Percentiles rank a stretch among this genome's conserved stretches.
Evolutionary conservation across 2,329 filamentous ascomycete genomes (phyloP).

Genomic region (Teratosphaeria nubilosa): DNA sequence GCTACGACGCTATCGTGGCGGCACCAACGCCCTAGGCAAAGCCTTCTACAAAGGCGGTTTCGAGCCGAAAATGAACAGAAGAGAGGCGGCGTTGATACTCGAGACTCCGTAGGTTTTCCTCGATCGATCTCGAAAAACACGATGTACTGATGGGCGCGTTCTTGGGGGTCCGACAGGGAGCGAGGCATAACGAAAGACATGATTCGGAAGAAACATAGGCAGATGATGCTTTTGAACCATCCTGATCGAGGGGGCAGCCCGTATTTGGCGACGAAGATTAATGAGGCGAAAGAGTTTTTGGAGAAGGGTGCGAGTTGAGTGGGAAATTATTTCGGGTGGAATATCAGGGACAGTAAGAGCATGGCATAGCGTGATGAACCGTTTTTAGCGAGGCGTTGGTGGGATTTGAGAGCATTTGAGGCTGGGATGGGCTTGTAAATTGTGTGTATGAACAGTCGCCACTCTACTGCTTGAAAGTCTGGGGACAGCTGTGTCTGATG

Average conservation of each 20-base stretch:
- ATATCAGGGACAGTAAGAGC: neutral
- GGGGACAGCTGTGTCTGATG: neutral
- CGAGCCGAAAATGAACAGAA: constrained; percentile 84
- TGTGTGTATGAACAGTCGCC: neutral
- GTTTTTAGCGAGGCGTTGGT: constrained; percentile 10
- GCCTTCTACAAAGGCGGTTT: constrained; percentile 99
- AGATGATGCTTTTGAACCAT: constrained; percentile 94
- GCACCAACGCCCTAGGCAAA: constrained; percentile 67
- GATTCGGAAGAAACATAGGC: constrained; percentile 88
- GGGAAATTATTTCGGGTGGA: neutral
- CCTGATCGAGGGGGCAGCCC: constrained; percentile 94
- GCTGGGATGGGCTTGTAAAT: neutral
- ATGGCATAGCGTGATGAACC: neutral
- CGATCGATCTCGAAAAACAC: neutral
- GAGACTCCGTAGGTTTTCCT: constrained; percentile 64
- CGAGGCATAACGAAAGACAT: constrained; percentile 82
- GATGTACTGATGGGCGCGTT: constrained; percentile 1
- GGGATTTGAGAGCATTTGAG: neutral
- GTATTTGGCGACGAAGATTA: constrained; percentile 94
- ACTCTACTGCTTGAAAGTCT: neutral
- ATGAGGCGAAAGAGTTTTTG: constrained; percentile 93
- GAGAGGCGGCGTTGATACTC: constrained; percentile 83
- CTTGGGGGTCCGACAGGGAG: constrained; percentile 50
- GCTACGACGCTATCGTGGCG: constrained; percentile 69
- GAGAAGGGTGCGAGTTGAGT: constrained; percentile 50